A percentile compares a stretch with the other conserved stretches of the same genome.
phyloP scores from a whole-genome alignment of 805 yeast species.

The Myxozyma mucilagina region DNA sequence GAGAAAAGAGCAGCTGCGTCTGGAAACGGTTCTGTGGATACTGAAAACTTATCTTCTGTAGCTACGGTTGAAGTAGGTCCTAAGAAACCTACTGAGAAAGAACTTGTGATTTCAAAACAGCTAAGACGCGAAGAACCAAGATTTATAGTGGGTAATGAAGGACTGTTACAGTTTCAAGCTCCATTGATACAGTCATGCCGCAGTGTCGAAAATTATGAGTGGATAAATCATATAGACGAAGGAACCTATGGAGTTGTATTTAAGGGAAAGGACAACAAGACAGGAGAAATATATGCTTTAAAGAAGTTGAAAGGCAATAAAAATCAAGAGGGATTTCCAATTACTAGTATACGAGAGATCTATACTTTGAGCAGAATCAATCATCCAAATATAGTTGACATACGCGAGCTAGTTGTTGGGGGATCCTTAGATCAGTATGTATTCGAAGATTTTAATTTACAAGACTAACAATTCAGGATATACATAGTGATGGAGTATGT shows the following conservation, averaged over 20 bases:
- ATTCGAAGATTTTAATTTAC: not conserved
- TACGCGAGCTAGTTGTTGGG: slow-evolving; percentile 55
- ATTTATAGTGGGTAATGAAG: not conserved
- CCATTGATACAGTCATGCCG: slow-evolving; percentile 19
- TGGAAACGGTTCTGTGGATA: not conserved
- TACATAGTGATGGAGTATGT: slow-evolving; percentile 40
- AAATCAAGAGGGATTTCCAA: slow-evolving; percentile 57
- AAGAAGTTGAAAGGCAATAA: slow-evolving; percentile 55
- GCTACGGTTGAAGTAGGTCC: not conserved
- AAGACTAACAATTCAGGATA: slow-evolving; percentile 23
- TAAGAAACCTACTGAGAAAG: not conserved
- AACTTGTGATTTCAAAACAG: not conserved
- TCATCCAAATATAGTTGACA: slow-evolving; percentile 55
- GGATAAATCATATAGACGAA: slow-evolving; percentile 38
- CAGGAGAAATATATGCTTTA: slow-evolving; percentile 56
- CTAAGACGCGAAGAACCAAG: not conserved
- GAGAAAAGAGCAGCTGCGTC: slow-evolving; percentile 13
- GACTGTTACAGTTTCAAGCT: slow-evolving; percentile 7
- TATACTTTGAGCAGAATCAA: slow-evolving; percentile 53
- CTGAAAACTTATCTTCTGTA: not conserved
- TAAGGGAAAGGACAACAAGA: slow-evolving; percentile 50
- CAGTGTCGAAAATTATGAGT: slow-evolving; percentile 33
- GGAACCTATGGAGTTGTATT: slow-evolving; percentile 57
- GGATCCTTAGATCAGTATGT: slow-evolving; percentile 29
- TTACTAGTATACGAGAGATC: slow-evolving; percentile 66